These are phyloP conservation scores for Trichoderma brevicompactum DNA, from an alignment of 2,329 filamentous ascomycete genomes.

Conservation along the genomic window DNA sequence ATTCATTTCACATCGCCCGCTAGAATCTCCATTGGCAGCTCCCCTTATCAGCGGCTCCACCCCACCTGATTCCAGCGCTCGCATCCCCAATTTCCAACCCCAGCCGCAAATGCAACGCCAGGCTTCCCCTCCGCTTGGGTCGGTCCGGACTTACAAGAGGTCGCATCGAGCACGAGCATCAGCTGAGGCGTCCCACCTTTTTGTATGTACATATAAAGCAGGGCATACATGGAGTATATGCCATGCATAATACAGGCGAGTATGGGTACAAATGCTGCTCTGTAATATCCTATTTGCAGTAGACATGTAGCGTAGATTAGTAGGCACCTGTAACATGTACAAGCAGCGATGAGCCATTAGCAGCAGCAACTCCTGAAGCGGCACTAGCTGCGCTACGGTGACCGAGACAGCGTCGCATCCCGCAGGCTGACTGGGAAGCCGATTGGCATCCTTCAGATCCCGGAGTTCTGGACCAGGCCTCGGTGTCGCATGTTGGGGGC, in stretches of 20 bases:
- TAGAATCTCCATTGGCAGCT: not conserved
- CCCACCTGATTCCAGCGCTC: slow-evolving; percentile 21
- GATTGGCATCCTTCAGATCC: slow-evolving; percentile 16
- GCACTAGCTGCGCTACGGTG: not conserved
- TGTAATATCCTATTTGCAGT: too few species aligned
- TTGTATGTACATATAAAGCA: not conserved
- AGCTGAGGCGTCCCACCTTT: not conserved
- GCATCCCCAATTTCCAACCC: not conserved
- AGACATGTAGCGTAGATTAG: too few species aligned
- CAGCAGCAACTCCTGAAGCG: not conserved
- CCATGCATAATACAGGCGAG: too few species aligned
- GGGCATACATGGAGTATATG: too few species aligned
- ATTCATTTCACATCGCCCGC: too few species aligned
- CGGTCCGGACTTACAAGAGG: not conserved
- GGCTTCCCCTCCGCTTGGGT: not conserved
- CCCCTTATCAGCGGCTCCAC: slow-evolving; percentile 25
- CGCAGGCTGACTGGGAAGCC: slow-evolving; percentile 4
- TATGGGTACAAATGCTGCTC: too few species aligned
- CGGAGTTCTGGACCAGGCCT: not conserved
- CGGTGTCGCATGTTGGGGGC: too few species aligned
- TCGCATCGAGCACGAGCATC: slow-evolving; percentile 8
- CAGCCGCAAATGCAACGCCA: not conserved
- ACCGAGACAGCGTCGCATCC: slow-evolving; percentile 27
- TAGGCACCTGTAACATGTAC: too few species aligned
- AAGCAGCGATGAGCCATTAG: not conserved